Conservation (phyloP, 2,329 filamentous ascomycete genomes). For the Ceratocystis huliohia region DNA sequence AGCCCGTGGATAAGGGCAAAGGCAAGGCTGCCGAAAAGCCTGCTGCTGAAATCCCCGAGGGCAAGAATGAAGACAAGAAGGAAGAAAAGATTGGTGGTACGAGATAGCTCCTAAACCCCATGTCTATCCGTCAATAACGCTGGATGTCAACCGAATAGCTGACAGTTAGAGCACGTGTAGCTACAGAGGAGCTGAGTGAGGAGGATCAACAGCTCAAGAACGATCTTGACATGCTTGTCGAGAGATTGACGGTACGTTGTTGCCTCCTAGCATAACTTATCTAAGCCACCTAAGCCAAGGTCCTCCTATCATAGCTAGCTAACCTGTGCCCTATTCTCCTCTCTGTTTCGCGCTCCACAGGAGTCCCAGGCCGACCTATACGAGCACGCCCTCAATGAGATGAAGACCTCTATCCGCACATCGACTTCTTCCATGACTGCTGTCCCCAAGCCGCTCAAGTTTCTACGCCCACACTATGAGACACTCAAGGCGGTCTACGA, state of each 20-base stretch:
- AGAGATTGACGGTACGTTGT: constrained; percentile 65
- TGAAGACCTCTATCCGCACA: constrained; percentile 98
- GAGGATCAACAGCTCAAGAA: constrained; percentile 97
- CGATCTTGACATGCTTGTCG: constrained; percentile 95
- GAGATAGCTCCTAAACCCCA: constrained; percentile 31
- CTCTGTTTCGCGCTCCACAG: constrained; percentile 33
- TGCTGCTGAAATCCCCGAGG: constrained; percentile 40
- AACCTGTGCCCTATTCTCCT: not conserved
- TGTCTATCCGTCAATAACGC: constrained; percentile 5
- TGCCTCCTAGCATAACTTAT: not conserved
- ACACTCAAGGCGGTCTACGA: constrained; percentile 78
- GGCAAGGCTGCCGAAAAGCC: constrained; percentile 68
- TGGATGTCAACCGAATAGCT: constrained; percentile 1
- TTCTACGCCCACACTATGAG: constrained; percentile 92
- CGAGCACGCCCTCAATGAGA: constrained; percentile 82
- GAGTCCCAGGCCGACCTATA: constrained; percentile 80
- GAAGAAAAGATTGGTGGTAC: constrained; percentile 27
- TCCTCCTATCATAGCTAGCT: constrained; percentile 13
- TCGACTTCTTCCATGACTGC: constrained; percentile 99
- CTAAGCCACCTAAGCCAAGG: not conserved
- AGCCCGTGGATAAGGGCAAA: constrained; percentile 87
- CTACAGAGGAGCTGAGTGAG: constrained; percentile 80
- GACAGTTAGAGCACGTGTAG: constrained; percentile 21
- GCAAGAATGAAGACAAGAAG: constrained; percentile 61
- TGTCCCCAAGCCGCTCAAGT: constrained; percentile 95